Conservation (phyloP, 179 eudicot genomes). For the Beta macrorhiza region DNA sequence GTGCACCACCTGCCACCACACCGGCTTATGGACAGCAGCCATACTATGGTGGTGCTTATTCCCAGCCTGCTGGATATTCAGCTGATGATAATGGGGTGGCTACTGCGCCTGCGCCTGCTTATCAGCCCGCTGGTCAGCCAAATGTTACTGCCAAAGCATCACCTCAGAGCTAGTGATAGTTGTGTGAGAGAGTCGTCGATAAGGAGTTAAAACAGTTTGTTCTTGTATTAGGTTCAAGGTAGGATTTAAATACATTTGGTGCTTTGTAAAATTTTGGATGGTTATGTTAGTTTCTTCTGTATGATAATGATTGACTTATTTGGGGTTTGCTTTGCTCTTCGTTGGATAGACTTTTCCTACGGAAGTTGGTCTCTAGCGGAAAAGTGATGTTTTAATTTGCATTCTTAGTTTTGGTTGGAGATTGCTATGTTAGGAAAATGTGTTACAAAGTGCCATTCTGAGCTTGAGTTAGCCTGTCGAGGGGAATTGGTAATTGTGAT, state of each 20-base stretch:
- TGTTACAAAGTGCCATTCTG: background rate
- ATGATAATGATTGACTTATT: background rate
- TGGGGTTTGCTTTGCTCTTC: background rate
- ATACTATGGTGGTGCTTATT: slow-evolving; percentile 69
- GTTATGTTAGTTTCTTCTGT: slow-evolving; percentile 8
- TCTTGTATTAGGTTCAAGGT: slow-evolving; percentile 6
- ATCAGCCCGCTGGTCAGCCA: slow-evolving; percentile 52
- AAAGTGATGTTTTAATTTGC: no score
- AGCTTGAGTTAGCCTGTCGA: no score
- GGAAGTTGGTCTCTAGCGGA: background rate
- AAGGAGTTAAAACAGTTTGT: background rate
- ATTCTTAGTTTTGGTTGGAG: slow-evolving; percentile 11
- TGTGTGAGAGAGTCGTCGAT: background rate
- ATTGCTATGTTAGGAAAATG: background rate
- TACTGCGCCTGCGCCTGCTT: slow-evolving; percentile 45
- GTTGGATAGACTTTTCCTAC: background rate
- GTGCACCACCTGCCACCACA: slow-evolving; percentile 52
- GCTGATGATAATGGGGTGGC: slow-evolving; percentile 46
- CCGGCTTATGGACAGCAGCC: slow-evolving; percentile 71
- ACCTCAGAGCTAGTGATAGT: slow-evolving; percentile 45
- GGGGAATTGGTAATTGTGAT: no score
- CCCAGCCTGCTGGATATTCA: slow-evolving; percentile 73
- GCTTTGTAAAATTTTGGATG: slow-evolving; percentile 23
- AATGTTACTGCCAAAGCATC: slow-evolving; percentile 61
- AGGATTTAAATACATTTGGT: slow-evolving; percentile 7